Base-by-base conservation (phyloP, 257 asterid species). In the Osmanthus fragrans region DNA sequence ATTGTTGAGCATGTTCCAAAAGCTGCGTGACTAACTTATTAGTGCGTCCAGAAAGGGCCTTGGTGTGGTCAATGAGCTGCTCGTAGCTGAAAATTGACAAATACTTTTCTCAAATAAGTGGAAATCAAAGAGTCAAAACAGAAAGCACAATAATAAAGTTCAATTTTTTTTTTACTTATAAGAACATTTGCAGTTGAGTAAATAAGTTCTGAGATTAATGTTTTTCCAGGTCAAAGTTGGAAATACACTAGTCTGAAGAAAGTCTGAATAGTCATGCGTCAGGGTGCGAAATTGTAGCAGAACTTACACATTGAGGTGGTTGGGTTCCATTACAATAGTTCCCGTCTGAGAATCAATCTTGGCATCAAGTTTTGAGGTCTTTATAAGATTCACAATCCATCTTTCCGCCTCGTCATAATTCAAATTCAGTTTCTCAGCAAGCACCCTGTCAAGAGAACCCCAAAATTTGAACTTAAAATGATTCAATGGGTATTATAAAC, bases 341-440 rank as follows among this genome's bases (percentile, higher is more conserved):
- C 97, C 97, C 0, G 89, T 77, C 73, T 88, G 54, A 0, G 97
- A 85, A 80, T 96, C 96, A 1, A 96, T 90, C 88, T 96, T 93
- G 9, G 98, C 98, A 51, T 93, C 99, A 40, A 93, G 97, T 87
- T 96, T 96, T 4, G 99, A 96, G 82, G 98, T 92, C 92, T 92
- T 87, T 30, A 96, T 88, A 54, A 93, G 99, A 84, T 90, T 92
- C 80, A 92, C 92, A 23, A 96, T 87, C 99, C 99, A 96, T 77
- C 95, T 88, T 86, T 93, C 98, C 0, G 98, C 96, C 80, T 96
- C 99, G 83, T 96, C 99, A 30, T 87, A 86, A 68, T 83, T 92
- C 86, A 96, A 75, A 86, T 96, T 96, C 82, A 96, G 89, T 73
- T 96, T 96, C 88, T 93, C 97, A 12, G 99, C 92, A 0, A 96